These are phyloP conservation scores for Microcos paniculata DNA, from an alignment of 345 rosid genomes.

Conservation along the genomic window DNA sequence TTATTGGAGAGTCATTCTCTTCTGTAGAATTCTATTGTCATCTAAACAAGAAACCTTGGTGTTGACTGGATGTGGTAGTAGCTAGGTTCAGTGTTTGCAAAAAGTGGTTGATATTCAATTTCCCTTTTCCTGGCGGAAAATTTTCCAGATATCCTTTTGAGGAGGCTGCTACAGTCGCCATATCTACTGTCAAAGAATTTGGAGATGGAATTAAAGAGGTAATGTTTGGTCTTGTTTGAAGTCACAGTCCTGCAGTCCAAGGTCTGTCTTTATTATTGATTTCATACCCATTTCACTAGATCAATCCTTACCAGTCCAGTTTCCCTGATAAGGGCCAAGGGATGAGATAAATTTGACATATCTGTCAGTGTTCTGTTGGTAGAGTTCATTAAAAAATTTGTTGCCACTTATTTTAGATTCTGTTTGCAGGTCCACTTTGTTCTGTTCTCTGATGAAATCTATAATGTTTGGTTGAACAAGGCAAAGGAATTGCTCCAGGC, in stretches of 20 bases:
- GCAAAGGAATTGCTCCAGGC: conserved; percentile 56
- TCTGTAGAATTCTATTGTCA: not conserved
- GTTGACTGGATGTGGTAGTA: not conserved
- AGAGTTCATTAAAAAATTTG: not conserved
- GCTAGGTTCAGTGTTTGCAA: not conserved
- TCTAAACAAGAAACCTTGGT: not conserved
- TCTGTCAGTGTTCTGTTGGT: not conserved
- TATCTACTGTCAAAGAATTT: conserved; percentile 71
- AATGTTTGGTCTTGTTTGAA: conserved; percentile 2
- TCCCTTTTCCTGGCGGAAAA: conserved; percentile 7
- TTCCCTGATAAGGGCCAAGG: not conserved
- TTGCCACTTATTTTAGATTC: not conserved
- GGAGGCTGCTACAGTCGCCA: conserved; percentile 73
- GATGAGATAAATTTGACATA: not conserved
- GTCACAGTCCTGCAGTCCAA: not conserved
- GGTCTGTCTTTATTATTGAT: not conserved
- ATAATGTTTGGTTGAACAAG: conserved; percentile 58
- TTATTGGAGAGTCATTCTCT: not conserved
- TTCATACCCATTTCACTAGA: not conserved
- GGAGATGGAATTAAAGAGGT: conserved; percentile 81
- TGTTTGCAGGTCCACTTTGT: conserved; percentile 75
- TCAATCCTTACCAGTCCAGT: not conserved
- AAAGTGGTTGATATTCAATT: not conserved
- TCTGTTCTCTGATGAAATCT: conserved; percentile 58
- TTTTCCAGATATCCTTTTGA: conserved; percentile 71